Evolutionary conservation across 2,329 filamentous ascomycete species (phyloP).

Genomic region (Cordyceps farinosa): DNA sequence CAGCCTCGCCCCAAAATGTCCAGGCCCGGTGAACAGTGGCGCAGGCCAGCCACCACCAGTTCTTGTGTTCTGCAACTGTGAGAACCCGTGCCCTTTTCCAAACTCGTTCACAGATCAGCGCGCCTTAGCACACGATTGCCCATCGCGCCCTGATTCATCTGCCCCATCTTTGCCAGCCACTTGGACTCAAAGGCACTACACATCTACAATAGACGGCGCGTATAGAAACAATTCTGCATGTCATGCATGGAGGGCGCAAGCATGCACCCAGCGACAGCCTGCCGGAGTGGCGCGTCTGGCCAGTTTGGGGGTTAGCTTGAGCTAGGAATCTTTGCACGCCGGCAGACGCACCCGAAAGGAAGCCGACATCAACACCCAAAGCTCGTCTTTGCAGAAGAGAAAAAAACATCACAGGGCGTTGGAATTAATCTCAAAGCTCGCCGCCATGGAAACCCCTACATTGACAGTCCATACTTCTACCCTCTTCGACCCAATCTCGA

Average conservation of each 20-base stretch:
- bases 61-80: no score
- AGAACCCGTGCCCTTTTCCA: no score
- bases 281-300: background rate
- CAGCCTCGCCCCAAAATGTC: no score
- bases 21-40: no score
- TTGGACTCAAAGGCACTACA: background rate
- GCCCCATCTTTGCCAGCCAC: background rate
- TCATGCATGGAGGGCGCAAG: background rate
- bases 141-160: background rate
- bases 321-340: background rate
- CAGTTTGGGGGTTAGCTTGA: background rate
- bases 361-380: background rate
- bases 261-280: background rate
- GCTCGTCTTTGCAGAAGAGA: background rate
- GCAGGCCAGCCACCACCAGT: no score
- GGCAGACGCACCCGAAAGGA: background rate
- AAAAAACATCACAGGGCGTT: background rate
- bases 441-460: constrained; percentile 8
- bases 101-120: background rate
- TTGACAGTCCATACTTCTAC: constrained; percentile 42
- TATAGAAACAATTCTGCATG: background rate
- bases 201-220: background rate
- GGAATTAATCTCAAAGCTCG: background rate
- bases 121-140: background rate
- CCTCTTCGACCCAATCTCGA: constrained; percentile 45